These are phyloP conservation scores for Pleurotus giganteus DNA, from an alignment of 768 basidiomycete species.

Conservation along the genomic window DNA sequence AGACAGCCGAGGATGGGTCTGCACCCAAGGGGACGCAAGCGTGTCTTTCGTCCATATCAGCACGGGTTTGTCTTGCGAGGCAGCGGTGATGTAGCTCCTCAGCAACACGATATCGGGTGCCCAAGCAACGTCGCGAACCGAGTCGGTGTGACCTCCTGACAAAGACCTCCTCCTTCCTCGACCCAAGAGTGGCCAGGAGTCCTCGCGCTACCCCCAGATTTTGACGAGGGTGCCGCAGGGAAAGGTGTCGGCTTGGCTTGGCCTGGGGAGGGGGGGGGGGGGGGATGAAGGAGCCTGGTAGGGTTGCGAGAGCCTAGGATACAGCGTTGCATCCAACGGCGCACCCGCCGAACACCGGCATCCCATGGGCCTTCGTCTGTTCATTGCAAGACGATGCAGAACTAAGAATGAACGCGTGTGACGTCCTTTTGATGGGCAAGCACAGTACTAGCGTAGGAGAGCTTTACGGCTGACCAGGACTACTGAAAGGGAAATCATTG, in stretches of 20 bases:
- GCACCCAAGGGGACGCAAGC: constrained; percentile 72
- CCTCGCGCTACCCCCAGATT: constrained; percentile 90
- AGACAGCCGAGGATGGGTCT: constrained; percentile 62
- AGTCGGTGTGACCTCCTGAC: constrained; percentile 91
- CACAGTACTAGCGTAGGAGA: too few relatives aligned
- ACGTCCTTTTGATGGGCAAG: constrained; percentile 90
- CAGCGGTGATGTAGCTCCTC: constrained; percentile 92
- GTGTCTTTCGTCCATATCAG: constrained; percentile 90
- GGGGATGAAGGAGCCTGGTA: constrained; percentile 80
- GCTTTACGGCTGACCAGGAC: too few relatives aligned
- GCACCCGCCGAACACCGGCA: constrained; percentile 89
- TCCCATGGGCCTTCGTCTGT: constrained; percentile 96
- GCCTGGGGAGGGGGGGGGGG: constrained; percentile 54
- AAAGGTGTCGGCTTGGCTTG: constrained; percentile 73
- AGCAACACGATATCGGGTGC: constrained; percentile 96
- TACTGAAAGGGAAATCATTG: too few relatives aligned
- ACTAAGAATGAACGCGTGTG: not conserved
- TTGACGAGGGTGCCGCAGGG: constrained; percentile 96
- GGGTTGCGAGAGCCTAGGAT: constrained; percentile 93
- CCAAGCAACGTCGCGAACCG: constrained; percentile 99
- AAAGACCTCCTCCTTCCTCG: constrained; percentile 88
- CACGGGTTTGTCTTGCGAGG: constrained; percentile 87
- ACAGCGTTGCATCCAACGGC: constrained; percentile 97
- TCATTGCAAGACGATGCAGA: not conserved
- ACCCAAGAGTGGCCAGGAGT: constrained; percentile 86